Evolutionary conservation across 768 basidiomycete species (phyloP).

Genomic region (Tricholoma bakamatsutake): DNA sequence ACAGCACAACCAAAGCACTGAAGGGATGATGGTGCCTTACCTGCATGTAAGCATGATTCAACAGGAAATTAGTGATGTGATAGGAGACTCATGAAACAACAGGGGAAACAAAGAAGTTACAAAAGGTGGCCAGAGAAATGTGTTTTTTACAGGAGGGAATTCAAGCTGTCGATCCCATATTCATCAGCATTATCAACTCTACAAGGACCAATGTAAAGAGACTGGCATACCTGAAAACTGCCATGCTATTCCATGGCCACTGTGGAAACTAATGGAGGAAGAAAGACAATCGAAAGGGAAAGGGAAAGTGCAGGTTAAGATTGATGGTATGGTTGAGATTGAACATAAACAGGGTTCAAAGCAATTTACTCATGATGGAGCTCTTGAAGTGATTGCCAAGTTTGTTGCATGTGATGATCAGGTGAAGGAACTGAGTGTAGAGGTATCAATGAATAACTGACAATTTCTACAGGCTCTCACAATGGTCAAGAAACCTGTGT

Average conservation of each 20-base stretch:
- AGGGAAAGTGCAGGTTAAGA: not conserved
- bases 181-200: not conserved
- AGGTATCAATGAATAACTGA: not conserved
- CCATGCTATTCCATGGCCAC: not conserved
- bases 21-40: not conserved
- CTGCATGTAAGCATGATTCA: not conserved
- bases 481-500: constrained; percentile 5
- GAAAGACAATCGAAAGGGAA: not conserved
- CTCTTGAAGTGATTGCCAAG: not conserved
- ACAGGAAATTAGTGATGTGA: not conserved
- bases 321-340: constrained; percentile 1
- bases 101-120: not conserved
- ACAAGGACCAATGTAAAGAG: not conserved
- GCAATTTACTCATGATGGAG: not conserved
- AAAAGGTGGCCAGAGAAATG: not conserved
- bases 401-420: not conserved
- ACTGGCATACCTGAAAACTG: not conserved
- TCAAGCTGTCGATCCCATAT: not conserved
- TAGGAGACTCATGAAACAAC: not conserved
- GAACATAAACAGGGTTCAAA: not conserved
- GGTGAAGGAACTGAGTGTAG: not conserved
- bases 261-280: not conserved
- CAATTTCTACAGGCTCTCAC: constrained; percentile 1
- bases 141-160: not conserved
- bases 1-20: not conserved